Evolutionary conservation across 805 yeast species (phyloP).

Genomic region (Candida yuanshanica): DNA sequence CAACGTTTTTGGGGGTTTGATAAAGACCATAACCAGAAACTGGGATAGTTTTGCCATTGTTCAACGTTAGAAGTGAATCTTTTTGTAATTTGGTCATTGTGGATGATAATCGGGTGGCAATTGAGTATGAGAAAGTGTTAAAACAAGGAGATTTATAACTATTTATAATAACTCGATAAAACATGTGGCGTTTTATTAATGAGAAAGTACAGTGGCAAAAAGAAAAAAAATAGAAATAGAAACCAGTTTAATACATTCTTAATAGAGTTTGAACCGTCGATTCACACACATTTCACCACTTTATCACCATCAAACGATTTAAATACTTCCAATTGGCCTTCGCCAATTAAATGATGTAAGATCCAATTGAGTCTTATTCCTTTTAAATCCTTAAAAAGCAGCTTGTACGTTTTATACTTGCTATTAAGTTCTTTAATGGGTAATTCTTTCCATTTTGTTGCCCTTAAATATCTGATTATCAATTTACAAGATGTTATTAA

Average conservation of each 20-base stretch:
- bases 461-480: constrained; percentile 34
- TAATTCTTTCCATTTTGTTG: constrained; percentile 36
- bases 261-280: background rate
- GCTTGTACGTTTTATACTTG: constrained; percentile 42
- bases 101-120: background rate
- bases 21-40: constrained; percentile 22
- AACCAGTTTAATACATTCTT: background rate
- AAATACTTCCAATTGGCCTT: constrained; percentile 47
- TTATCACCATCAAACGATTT: constrained; percentile 42
- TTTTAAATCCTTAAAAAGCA: constrained; percentile 41
- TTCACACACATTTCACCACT: constrained; percentile 1
- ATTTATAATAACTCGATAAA: background rate
- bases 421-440: constrained; percentile 36
- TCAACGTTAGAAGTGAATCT: constrained; percentile 13
- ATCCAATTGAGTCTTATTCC: constrained; percentile 47
- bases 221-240: background rate
- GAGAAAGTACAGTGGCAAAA: background rate
- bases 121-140: background rate
- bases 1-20: constrained; percentile 17
- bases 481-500: constrained; percentile 39
- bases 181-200: background rate
- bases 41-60: constrained; percentile 19
- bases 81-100: constrained; percentile 6
- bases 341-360: constrained; percentile 45
- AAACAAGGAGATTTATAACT: background rate